Base-by-base conservation (phyloP, 2,329 filamentous ascomycete genomes). In the Pyrenophora seminiperda region DNA sequence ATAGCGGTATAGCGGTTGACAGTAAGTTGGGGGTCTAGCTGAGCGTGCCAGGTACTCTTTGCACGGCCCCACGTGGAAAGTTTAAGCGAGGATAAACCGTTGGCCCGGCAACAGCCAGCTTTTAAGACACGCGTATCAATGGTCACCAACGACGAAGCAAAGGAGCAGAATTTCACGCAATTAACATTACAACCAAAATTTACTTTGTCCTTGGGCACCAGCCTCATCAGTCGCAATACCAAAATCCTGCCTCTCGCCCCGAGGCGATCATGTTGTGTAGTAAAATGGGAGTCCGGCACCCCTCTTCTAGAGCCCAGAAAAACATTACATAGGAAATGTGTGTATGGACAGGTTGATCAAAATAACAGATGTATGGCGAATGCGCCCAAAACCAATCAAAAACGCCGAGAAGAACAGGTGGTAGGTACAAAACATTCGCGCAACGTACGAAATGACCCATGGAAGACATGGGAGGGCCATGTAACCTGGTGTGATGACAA, bases 401-500 rank as follows among this genome's bases (percentile, higher is more conserved):
- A 39, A 42, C 17, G 49, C 44, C 39, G 19, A 17, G 27, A 11
- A 41, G 18, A 42, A 43, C 19, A 40, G 53, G 52, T 54, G 29
- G 43, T 49, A 45, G 50, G 24, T 27, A 19, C 19, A 24, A 24
- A 29, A 41, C 19, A 47, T 40, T 54, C 50, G 34, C 32, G 44
- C 47, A 52, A 58, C 34, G 39, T 37, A 59, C 41, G 15, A 47
- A 34, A 54, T 37, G 34, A 47, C 33, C 42, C 20, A 41, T 41
- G 41, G 32, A 54, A 24, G 53, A 50, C 18, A 37, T n/a, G 20
- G 30, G 15, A 33, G 15, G 40, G 33, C 32, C 19, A 17, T 27
- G 19, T n/a, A 17, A 42, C 17, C 19, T 50, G 42, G 19, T 45
- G 39, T 40, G 47, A 41, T 49, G 43, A 39, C 58, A 63, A 59